Conservation (phyloP, 2,329 filamentous ascomycete species). For the Aureobasidium sp. region DNA sequence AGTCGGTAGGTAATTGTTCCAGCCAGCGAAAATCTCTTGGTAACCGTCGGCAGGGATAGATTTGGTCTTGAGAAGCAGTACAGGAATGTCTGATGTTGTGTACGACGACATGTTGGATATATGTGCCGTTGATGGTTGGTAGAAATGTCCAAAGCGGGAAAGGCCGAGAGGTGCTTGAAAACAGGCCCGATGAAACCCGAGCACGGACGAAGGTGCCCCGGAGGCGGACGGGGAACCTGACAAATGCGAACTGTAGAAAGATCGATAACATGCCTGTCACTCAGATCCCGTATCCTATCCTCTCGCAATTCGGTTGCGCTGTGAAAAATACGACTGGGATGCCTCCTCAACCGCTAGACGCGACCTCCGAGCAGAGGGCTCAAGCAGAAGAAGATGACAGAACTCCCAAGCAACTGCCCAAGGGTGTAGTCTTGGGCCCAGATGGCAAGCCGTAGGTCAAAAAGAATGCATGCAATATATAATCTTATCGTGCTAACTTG, state of each 20-base stretch:
- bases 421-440: slow-evolving; percentile 67
- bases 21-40: slow-evolving; percentile 55
- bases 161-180: slow-evolving; percentile 4
- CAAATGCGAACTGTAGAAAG: slow-evolving; percentile 18
- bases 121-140: slow-evolving; percentile 1
- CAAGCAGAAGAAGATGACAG: slow-evolving; percentile 22
- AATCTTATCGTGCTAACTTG: slow-evolving; percentile 9
- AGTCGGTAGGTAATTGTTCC: slow-evolving; percentile 49
- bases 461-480: background rate
- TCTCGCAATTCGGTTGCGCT: slow-evolving; percentile 32
- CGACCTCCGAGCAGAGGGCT: slow-evolving; percentile 25
- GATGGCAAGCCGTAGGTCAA: slow-evolving; percentile 74
- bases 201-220: slow-evolving; percentile 13
- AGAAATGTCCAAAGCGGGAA: slow-evolving; percentile 10
- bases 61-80: slow-evolving; percentile 72
- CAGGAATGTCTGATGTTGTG: slow-evolving; percentile 36
- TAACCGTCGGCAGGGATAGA: slow-evolving; percentile 67
- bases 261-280: slow-evolving; percentile 30
- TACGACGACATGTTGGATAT: slow-evolving; percentile 1
- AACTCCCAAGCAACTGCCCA: slow-evolving; percentile 52
- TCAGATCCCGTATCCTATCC: slow-evolving; percentile 31
- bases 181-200: slow-evolving; percentile 6
- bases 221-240: slow-evolving; percentile 5
- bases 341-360: slow-evolving; percentile 32
- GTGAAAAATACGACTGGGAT: slow-evolving; percentile 33